Evolutionary conservation across 371 early-diverging fungal genomes (phyloP).

Genomic region (Mortierella sp.): DNA sequence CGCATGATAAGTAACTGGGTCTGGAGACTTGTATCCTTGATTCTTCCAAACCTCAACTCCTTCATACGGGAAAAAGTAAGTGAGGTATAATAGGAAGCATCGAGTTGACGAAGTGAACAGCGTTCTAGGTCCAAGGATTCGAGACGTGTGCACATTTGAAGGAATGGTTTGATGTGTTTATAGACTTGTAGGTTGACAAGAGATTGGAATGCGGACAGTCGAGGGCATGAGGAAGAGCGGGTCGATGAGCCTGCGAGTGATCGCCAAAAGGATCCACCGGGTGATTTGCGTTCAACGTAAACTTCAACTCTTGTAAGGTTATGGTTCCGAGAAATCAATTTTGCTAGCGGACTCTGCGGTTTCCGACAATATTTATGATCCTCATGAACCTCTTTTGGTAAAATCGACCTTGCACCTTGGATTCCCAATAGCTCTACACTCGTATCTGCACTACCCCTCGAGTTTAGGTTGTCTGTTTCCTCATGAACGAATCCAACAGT

Average conservation of each 20-base stretch:
- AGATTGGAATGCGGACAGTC: conserved; percentile 28
- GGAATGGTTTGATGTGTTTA: conserved; percentile 26
- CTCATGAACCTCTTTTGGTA: neutral
- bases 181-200: conserved; percentile 30
- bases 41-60: conserved; percentile 26
- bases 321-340: conserved; percentile 27
- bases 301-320: conserved; percentile 29
- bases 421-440: neutral
- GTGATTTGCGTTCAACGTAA: conserved; percentile 31
- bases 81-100: conserved; percentile 7
- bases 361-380: no score
- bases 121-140: conserved; percentile 34
- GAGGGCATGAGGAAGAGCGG: conserved; percentile 1
- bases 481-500: conserved; percentile 4
- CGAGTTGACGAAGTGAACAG: conserved; percentile 27
- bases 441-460: neutral
- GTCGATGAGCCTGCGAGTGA: conserved; percentile 19
- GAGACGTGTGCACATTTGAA: conserved; percentile 37
- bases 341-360: neutral
- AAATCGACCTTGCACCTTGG: neutral
- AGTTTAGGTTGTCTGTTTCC: neutral
- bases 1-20: conserved; percentile 25
- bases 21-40: conserved; percentile 15
- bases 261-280: conserved; percentile 38
- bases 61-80: conserved; percentile 24